Evolutionary conservation across 2,329 filamentous ascomycete genomes (phyloP).

Genomic region (Pseudogymnoascus sp.): DNA sequence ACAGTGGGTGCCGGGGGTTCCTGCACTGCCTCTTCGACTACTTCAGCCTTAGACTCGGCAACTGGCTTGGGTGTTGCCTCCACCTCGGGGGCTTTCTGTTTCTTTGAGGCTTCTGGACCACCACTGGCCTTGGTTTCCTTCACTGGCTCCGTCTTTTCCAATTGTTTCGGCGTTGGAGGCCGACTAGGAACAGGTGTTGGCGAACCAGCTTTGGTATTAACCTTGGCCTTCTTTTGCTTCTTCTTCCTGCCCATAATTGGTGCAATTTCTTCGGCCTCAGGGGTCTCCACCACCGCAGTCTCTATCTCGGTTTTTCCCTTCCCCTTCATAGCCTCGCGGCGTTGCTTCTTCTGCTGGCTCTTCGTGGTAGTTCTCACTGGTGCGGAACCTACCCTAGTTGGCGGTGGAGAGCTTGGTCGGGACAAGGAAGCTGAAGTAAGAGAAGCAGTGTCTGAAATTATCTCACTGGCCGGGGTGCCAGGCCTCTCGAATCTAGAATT

Average conservation of each 20-base stretch:
- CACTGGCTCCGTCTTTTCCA: slow-evolving; percentile 8
- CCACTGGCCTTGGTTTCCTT: slow-evolving; percentile 1
- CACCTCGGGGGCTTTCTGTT: slow-evolving; percentile 13
- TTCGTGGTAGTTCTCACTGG: slow-evolving; percentile 65
- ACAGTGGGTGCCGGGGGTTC: slow-evolving; percentile 16
- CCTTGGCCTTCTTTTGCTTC: slow-evolving; percentile 72
- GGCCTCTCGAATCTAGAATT: slow-evolving; percentile 44
- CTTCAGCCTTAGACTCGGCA: slow-evolving; percentile 17
- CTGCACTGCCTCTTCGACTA: slow-evolving; percentile 16
- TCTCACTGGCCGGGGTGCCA: slow-evolving; percentile 66
- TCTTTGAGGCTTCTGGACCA: slow-evolving; percentile 8
- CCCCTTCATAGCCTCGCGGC: slow-evolving; percentile 58
- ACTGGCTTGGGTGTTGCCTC: slow-evolving; percentile 14
- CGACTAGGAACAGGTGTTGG: slow-evolving; percentile 23
- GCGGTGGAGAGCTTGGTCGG: slow-evolving; percentile 63
- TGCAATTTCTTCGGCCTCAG: slow-evolving; percentile 42
- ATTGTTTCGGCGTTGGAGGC: slow-evolving; percentile 20
- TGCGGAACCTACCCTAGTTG: slow-evolving; percentile 57
- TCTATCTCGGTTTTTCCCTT: slow-evolving; percentile 50
- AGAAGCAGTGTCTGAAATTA: slow-evolving; percentile 69
- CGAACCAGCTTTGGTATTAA: slow-evolving; percentile 25
- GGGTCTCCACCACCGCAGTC: slow-evolving; percentile 37
- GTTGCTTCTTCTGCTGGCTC: slow-evolving; percentile 70
- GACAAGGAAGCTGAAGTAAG: slow-evolving; percentile 66
- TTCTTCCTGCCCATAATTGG: slow-evolving; percentile 76